phyloP scores from a whole-genome alignment of 805 yeast species.

The Candida anglica region DNA sequence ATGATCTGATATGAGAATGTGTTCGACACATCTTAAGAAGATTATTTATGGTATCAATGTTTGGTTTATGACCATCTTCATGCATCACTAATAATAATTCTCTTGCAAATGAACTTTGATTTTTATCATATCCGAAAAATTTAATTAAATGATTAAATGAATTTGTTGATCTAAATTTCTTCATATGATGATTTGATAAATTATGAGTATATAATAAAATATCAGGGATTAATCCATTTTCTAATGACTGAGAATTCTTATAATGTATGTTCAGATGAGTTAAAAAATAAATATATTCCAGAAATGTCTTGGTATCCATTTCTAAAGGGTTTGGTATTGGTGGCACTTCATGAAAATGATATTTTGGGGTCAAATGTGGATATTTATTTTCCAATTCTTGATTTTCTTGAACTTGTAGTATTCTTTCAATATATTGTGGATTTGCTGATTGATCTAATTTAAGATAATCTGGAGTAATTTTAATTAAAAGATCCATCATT shows the following conservation, averaged over 20 bases:
- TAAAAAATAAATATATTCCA: conserved; percentile 30
- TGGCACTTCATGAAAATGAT: conserved; percentile 29
- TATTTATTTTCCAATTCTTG: conserved; percentile 10
- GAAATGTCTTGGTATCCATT: conserved; percentile 17
- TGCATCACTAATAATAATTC: conserved; percentile 37
- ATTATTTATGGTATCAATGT: conserved; percentile 36
- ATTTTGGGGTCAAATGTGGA: conserved; percentile 13
- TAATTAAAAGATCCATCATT: conserved; percentile 29
- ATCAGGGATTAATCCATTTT: conserved; percentile 32
- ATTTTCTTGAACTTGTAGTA: conserved; percentile 18
- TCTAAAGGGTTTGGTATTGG: conserved; percentile 25
- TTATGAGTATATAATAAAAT: conserved; percentile 36
- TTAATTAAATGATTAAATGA: conserved; percentile 38
- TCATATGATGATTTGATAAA: conserved; percentile 25
- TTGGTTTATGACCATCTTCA: conserved; percentile 37
- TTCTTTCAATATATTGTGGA: conserved; percentile 1
- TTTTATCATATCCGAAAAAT: conserved; percentile 36
- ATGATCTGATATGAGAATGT: conserved; percentile 29
- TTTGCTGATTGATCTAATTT: conserved; percentile 9
- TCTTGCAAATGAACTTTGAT: conserved; percentile 38
- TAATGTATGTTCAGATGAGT: conserved; percentile 32
- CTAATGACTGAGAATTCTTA: conserved; percentile 28
- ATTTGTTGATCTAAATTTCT: conserved; percentile 25
- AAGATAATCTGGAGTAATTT: conserved; percentile 26
- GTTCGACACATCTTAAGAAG: conserved; percentile 26